Conservation (phyloP, 2,329 filamentous ascomycete genomes). For the Ceratocystis variospora region DNA sequence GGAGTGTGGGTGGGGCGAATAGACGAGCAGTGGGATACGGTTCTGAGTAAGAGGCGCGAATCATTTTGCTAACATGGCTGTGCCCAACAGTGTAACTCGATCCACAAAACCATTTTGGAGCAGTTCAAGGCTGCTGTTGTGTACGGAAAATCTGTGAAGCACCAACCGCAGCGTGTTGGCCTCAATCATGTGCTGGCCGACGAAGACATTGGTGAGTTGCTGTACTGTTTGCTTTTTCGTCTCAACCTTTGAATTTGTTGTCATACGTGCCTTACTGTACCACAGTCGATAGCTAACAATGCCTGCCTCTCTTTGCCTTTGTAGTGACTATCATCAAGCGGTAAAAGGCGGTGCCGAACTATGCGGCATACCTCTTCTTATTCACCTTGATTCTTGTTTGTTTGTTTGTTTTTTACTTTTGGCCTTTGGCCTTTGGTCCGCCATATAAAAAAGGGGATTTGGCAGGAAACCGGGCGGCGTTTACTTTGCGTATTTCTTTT, state of each 20-base stretch:
- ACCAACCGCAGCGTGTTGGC: slow-evolving; percentile 92
- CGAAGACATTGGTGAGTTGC: slow-evolving; percentile 70
- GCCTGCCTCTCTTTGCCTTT: not conserved
- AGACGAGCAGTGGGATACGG: no score
- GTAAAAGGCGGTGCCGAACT: not conserved
- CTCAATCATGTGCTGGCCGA: slow-evolving; percentile 82
- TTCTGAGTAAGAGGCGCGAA: no score
- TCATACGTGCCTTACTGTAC: not conserved
- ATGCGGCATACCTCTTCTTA: not conserved
- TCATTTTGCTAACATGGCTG: not conserved
- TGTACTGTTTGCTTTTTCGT: not conserved
- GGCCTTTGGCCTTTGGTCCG: not conserved
- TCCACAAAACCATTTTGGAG: slow-evolving; percentile 90
- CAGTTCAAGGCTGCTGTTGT: slow-evolving; percentile 93
- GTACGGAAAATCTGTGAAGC: slow-evolving; percentile 95
- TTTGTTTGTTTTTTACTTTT: slow-evolving; percentile 3
- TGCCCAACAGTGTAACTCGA: slow-evolving; percentile 69
- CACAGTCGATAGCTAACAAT: not conserved
- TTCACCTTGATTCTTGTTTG: not conserved
- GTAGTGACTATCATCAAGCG: slow-evolving; percentile 19
- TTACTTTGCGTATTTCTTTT: not conserved
- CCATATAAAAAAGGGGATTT: slow-evolving; percentile 2
- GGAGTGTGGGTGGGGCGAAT: no score
- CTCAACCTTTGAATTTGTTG: not conserved
- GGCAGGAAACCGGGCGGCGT: slow-evolving; percentile 10